phyloP scores from a whole-genome alignment of 192 early-diverging fungal species.

The Cetraspora pellucida region DNA sequence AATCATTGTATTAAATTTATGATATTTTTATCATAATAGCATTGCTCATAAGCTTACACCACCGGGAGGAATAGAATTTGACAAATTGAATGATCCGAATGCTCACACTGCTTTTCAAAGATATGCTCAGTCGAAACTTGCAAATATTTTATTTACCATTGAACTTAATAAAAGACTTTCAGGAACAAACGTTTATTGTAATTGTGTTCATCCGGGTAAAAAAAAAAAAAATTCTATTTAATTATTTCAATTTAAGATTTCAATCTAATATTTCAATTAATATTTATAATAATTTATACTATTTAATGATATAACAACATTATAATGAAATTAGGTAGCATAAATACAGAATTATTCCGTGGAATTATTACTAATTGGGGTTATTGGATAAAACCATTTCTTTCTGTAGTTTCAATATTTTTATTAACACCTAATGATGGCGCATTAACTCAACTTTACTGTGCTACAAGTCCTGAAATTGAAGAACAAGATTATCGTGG shows the following conservation, averaged over 20 bases:
- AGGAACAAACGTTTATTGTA: conserved; percentile 39
- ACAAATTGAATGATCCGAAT: no score
- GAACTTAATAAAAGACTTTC: conserved; percentile 47
- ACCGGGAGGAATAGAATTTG: conserved; percentile 46
- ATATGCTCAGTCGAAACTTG: conserved; percentile 61
- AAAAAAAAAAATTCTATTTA: no score
- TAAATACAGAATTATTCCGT: neutral
- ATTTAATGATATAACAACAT: no score
- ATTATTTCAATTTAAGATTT: no score
- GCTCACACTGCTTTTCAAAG: conserved; percentile 32
- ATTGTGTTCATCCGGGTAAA: conserved; percentile 59
- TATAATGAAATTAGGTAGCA: no score
- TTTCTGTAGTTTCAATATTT: conserved; percentile 30
- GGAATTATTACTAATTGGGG: neutral
- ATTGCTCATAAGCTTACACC: conserved; percentile 36
- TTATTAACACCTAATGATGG: conserved; percentile 41
- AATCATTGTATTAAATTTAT: neutral
- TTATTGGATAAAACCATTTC: neutral
- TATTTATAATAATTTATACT: no score
- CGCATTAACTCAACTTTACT: conserved; percentile 51
- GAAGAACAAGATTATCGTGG: conserved; percentile 46
- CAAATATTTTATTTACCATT: conserved; percentile 55
- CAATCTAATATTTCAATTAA: no score
- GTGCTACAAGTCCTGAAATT: conserved; percentile 55
- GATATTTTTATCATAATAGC: conserved; percentile 23